Base-by-base conservation (phyloP, 2,329 filamentous ascomycete genomes). In the Trichoderma pleuroti region DNA sequence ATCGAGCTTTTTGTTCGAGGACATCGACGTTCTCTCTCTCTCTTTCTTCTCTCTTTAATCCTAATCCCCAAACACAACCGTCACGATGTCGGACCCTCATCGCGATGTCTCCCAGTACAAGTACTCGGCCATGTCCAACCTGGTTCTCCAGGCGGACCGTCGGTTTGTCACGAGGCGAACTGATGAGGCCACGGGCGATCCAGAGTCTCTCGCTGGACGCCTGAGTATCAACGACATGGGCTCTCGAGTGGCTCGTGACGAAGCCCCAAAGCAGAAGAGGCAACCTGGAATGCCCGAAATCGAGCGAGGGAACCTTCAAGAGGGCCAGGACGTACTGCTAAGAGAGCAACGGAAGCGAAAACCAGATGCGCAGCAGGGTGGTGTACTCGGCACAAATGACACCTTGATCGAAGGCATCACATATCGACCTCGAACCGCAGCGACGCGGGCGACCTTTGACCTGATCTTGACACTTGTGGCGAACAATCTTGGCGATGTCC, bases 121-220 rank as follows among this genome's bases (percentile, higher is more conserved):
- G 84, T 97, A 98, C 89, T 94, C 94, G 90, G 94, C 93, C 82
- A 98, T 99, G 96, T 99, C 96, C 85, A 99, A 99, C 90, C 92
- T 99, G 93, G 96, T 99, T 80, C 93, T 99, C 89, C 96, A 99
- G 92, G 94, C 94, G 85, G 96, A 99, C 86, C 92, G 94, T 84
- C 92, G 96, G 77, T 98, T 99, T 81, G 92, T 97, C 77, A 93
- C 93, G 74, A 91, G 96, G 81, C 91, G 94, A 77, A 94, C 91
- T 76, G 95, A 99, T 83, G 97, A 99, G 84, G 91, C 93, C 74
- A 98, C 95, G 65, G 96, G 96, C 77, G 96, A 99, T 81, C 97
- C 96, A 65, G 96, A 99, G 84, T 99, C 97, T 71, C 89, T 99
- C 71, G 97, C 96, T 70, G 96, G 96, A 68, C 92, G 94, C 76